Evolutionary conservation across 306 rosid species (phyloP).

Genomic region (Hylodesmum podocarpum): DNA sequence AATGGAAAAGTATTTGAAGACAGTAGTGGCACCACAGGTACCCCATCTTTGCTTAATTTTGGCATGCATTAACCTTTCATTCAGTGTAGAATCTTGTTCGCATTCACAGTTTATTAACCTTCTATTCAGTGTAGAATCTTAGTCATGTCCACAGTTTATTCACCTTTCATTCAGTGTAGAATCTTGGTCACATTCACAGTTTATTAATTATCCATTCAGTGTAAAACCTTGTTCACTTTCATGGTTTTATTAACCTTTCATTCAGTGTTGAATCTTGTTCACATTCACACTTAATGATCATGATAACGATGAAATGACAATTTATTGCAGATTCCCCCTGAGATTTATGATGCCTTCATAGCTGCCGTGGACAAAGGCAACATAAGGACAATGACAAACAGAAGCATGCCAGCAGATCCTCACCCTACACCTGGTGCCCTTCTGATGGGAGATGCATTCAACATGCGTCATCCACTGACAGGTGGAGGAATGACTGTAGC

Average conservation of each 20-base stretch:
- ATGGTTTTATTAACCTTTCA: not conserved
- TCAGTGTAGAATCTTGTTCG: conserved; percentile 11
- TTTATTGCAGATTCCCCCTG: conserved; percentile 73
- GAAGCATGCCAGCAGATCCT: conserved; percentile 99
- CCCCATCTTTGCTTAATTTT: not conserved
- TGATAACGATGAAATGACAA: conserved; percentile 8
- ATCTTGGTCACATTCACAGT: not conserved
- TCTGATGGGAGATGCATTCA: conserved; percentile 98
- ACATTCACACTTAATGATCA: not conserved
- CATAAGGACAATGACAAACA: conserved; percentile 92
- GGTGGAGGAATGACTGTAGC: conserved; percentile 99
- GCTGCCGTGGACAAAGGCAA: conserved; percentile 89
- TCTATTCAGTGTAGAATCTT: not conserved
- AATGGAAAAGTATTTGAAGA: conserved; percentile 87
- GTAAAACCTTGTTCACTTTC: conserved; percentile 8
- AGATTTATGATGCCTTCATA: conserved; percentile 69
- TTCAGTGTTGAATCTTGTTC: conserved; percentile 12
- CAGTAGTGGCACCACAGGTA: conserved; percentile 92
- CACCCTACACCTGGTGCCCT: conserved; percentile 94
- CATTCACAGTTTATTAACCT: not conserved
- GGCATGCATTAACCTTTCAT: not conserved
- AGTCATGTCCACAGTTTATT: not conserved
- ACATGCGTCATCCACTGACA: conserved; percentile 98
- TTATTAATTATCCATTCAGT: not conserved
- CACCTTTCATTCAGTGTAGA: not conserved